These are phyloP conservation scores for Serendipita sp. DNA, from an alignment of 768 basidiomycete genomes.

Conservation along the genomic window DNA sequence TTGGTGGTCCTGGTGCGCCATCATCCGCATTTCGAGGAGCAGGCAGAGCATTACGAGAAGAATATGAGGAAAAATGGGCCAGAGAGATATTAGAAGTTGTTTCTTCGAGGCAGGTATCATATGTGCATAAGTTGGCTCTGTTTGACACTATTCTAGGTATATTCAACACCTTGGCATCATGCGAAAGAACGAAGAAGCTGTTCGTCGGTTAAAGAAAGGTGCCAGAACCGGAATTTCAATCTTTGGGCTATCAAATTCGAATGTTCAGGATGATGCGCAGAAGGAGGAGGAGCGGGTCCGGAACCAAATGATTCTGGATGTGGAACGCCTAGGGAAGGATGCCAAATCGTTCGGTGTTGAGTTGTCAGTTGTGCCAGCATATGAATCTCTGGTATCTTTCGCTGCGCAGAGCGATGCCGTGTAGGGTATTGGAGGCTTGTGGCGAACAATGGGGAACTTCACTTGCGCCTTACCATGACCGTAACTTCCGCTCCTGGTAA, in stretches of 20 bases:
- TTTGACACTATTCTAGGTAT: constrained; percentile 37
- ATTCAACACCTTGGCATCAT: constrained; percentile 63
- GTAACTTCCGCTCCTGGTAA: constrained; percentile 88
- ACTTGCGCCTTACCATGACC: constrained; percentile 25
- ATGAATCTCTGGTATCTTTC: neutral
- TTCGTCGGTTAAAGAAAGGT: constrained; percentile 74
- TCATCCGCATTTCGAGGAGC: constrained; percentile 30
- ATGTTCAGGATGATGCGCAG: constrained; percentile 43
- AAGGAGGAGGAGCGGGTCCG: constrained; percentile 82
- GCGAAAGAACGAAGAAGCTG: constrained; percentile 84
- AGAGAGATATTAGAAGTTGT: constrained; percentile 19
- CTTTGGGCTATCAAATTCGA: constrained; percentile 37
- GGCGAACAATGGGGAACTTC: neutral
- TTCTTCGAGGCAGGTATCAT: constrained; percentile 16
- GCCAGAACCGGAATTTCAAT: constrained; percentile 67
- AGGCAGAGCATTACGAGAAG: constrained; percentile 51
- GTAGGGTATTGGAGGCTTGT: neutral
- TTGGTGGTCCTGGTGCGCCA: neutral
- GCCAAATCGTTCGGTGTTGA: constrained; percentile 53
- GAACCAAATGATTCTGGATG: constrained; percentile 72
- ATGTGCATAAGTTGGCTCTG: neutral
- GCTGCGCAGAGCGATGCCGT: neutral
- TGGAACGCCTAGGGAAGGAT: constrained; percentile 68
- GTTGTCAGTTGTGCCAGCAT: neutral
- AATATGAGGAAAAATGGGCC: constrained; percentile 23